These are phyloP conservation scores for Akanthomyces uredinophilus DNA, from an alignment of 2,329 filamentous ascomycete genomes.

Conservation along the genomic window DNA sequence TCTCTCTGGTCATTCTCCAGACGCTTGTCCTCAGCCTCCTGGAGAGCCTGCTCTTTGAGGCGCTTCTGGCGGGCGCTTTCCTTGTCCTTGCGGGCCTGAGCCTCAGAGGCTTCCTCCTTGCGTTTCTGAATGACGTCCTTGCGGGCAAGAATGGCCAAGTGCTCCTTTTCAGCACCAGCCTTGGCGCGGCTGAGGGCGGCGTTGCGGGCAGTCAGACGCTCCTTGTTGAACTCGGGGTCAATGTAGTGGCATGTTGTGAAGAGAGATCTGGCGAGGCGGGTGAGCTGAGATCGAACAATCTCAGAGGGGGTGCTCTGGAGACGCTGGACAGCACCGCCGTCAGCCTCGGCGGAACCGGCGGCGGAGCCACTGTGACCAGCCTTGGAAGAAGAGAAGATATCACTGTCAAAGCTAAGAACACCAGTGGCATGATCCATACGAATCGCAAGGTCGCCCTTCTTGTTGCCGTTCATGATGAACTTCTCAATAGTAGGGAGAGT, in stretches of 20 bases:
- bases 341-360: slow-evolving; percentile 81
- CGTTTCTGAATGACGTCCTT: slow-evolving; percentile 93
- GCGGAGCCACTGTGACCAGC: slow-evolving; percentile 79
- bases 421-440: slow-evolving; percentile 94
- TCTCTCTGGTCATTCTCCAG: slow-evolving; percentile 89
- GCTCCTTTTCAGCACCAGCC: slow-evolving; percentile 87
- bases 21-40: slow-evolving; percentile 84
- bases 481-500: slow-evolving; percentile 90
- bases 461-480: slow-evolving; percentile 99
- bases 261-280: slow-evolving; percentile 82
- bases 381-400: slow-evolving; percentile 96
- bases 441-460: slow-evolving; percentile 96
- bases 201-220: slow-evolving; percentile 71
- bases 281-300: slow-evolving; percentile 92
- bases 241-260: slow-evolving; percentile 95
- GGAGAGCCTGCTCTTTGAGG: slow-evolving; percentile 78
- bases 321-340: slow-evolving; percentile 81
- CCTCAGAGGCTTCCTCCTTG: slow-evolving; percentile 90
- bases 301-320: slow-evolving; percentile 97
- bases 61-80: slow-evolving; percentile 88
- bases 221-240: slow-evolving; percentile 81
- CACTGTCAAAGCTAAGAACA: slow-evolving; percentile 93
- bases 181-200: slow-evolving; percentile 76
- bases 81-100: slow-evolving; percentile 81
- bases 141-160: slow-evolving; percentile 75